phyloP scores from a whole-genome alignment of 495 filamentous ascomycete species.

The Aspergillus indologenus region DNA sequence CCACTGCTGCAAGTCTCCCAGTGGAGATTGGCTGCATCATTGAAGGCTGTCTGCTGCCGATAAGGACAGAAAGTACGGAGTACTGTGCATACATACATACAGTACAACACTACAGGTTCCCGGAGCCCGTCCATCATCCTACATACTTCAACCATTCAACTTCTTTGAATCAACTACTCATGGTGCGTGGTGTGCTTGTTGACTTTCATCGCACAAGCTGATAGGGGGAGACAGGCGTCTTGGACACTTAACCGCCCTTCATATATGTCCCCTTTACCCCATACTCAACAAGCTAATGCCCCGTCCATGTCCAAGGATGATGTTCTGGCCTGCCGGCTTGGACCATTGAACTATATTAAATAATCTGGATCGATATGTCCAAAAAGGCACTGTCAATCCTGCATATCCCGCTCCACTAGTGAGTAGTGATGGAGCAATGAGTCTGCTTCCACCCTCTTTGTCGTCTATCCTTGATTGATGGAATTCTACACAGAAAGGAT shows the following conservation, averaged over 20 bases:
- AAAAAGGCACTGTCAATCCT: slow-evolving; percentile 22
- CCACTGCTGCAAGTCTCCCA: slow-evolving; percentile 21
- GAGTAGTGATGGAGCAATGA: slow-evolving; percentile 2
- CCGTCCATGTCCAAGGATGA: background rate
- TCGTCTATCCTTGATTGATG: slow-evolving; percentile 7
- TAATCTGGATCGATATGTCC: slow-evolving; percentile 19
- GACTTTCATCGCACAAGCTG: background rate
- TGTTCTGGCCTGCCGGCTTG: slow-evolving; percentile 2
- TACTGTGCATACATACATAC: too few relatives aligned
- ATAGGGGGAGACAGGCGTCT: background rate
- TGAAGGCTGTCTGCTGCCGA: slow-evolving; percentile 16
- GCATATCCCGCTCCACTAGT: slow-evolving; percentile 20
- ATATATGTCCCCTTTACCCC: slow-evolving; percentile 3
- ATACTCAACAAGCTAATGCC: background rate
- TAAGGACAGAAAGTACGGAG: slow-evolving; percentile 23
- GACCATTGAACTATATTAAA: slow-evolving; percentile 16
- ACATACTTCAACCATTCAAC: background rate
- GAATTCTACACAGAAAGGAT: background rate
- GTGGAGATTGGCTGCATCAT: slow-evolving; percentile 12
- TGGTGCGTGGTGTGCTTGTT: slow-evolving; percentile 1
- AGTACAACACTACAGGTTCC: background rate
- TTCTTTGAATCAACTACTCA: background rate
- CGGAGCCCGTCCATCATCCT: background rate
- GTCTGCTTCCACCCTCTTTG: slow-evolving; percentile 1
- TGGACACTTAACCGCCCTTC: background rate